Evolutionary conservation across 2,329 filamentous ascomycete species (phyloP), one percentile per base, ranked within the genome.

Genomic region (Furcasterigmium furcatum): DNA sequence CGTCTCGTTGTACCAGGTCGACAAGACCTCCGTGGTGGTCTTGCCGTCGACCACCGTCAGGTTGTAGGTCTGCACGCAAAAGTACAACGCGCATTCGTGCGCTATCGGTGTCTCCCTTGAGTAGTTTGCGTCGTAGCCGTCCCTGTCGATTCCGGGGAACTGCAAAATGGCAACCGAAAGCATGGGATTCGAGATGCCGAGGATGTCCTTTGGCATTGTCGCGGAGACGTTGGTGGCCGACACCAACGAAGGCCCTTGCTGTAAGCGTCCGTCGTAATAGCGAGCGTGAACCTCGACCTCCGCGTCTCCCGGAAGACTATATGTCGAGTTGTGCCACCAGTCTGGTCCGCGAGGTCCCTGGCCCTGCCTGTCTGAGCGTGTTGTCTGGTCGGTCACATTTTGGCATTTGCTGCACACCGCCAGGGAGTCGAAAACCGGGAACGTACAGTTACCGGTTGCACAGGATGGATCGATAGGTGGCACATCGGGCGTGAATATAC

Each of bases 321-420:
- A 39, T 22, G 38, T 39, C 38, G 25, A 21, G 13, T 39, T 39
- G 9, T 24, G 20, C 9, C 25, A 12, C 38, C 19, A 22, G 8
- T 39, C 5, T 22, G 20, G 12, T 9, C 19, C 19, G 20, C 14
- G 30, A 7, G 18, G 13, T 16, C 7, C 16, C 14, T 13, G 7
- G 12, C 20, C 21, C 21, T 25, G 12, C 13, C 16, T 9, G 6
- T 22, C 19, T n/a, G 21, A 22, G 21, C 38, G 38, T 13, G 19
- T 25, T 22, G 38, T 39, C 12, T 24, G 9, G 38, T 39, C 38
- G 4, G 38, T 39, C 20, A 39, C 38, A n/a, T 39, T 39, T 20
- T 14, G 38, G 13, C 38, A 39, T n/a, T 39, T 39, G 38, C 38
- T 39, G 38, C 38, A 39, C 38, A 39, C 25, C 10, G 38, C 38